Base-by-base conservation (phyloP, 2,329 filamentous ascomycete genomes). In the Ascochyta lentis region DNA sequence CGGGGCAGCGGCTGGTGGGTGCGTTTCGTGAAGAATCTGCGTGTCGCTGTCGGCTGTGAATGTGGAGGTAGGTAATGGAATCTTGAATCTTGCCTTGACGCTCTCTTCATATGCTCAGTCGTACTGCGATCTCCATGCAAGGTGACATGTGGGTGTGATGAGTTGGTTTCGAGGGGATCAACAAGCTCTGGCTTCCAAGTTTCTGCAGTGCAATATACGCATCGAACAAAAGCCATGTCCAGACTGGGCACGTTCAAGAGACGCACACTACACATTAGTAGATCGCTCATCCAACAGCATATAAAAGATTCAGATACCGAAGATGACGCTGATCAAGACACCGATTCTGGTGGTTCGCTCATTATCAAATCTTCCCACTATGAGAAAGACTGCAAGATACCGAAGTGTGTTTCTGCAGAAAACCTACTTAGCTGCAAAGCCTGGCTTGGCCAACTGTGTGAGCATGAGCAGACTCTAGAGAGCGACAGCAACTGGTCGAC, bases 401-500 rank as follows among this genome's bases (percentile, higher is more conserved):
- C 16, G 13, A 26, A 19, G 23, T 26, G 38, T 22, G 13, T 34
- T 29, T 46, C 35, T 22, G 22, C 19, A n/a, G 34, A 26, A 19
- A 7, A 33, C 5, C 33, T 49, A 26, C 6, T n/a, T n/a, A n/a
- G 24, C 37, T 56, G 47, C 23, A 49, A 16, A 22, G 35, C 54
- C 5, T 56, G 54, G 56, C 57, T 66, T 6, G 37, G 46, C 9
- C 55, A 23, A 2, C 39, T 62, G 34, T 56, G 40, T 29, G 40
- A 58, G 27, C 27, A 57, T 19, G 56, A 63, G 37, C 52, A 54
- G 50, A 48, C 8, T 9, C 29, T 40, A n/a, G 58, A 60, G 8
- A 56, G n/a, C 38, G 48, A 26, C 15, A 15, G 6, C 22, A n/a
- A 40, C 1, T 15, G 38, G 19, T 15, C 12, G 22, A 40, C 10